These are phyloP conservation scores for Colletotrichum sp. DNA, from an alignment of 2,329 filamentous ascomycete species.

Conservation along the genomic window DNA sequence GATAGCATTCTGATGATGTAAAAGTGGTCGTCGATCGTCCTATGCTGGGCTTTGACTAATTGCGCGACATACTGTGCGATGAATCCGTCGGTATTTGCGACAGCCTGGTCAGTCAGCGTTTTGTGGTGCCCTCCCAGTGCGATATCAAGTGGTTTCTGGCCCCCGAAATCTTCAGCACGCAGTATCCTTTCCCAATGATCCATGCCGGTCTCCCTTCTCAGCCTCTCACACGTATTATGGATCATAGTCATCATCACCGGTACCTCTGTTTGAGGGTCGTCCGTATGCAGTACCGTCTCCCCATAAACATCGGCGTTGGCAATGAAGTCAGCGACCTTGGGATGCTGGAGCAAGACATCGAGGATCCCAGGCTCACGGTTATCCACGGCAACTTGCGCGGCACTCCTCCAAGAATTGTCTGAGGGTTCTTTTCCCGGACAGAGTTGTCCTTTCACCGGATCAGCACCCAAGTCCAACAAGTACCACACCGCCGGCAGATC, in stretches of 20 bases:
- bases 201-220: conserved; percentile 17
- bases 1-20: neutral
- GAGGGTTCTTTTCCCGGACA: neutral
- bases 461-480: conserved; percentile 25
- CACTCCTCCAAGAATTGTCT: conserved; percentile 19
- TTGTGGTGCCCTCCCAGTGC: neutral
- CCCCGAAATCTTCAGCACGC: neutral
- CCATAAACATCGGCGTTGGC: conserved; percentile 20
- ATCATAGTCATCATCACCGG: conserved; percentile 1
- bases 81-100: neutral
- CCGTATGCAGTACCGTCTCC: conserved; percentile 10
- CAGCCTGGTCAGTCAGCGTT: neutral
- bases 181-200: conserved; percentile 23
- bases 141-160: conserved; percentile 16
- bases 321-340: conserved; percentile 19
- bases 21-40: neutral
- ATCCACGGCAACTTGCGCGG: conserved; percentile 8
- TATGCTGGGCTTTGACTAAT: neutral
- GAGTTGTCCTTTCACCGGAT: conserved; percentile 22
- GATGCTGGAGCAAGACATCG: conserved; percentile 21
- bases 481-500: conserved; percentile 20
- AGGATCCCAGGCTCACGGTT: neutral
- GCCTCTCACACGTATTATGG: conserved; percentile 12
- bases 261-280: neutral
- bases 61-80: neutral